Conservation (phyloP, 768 basidiomycete species). For the Russula vinacea region DNA sequence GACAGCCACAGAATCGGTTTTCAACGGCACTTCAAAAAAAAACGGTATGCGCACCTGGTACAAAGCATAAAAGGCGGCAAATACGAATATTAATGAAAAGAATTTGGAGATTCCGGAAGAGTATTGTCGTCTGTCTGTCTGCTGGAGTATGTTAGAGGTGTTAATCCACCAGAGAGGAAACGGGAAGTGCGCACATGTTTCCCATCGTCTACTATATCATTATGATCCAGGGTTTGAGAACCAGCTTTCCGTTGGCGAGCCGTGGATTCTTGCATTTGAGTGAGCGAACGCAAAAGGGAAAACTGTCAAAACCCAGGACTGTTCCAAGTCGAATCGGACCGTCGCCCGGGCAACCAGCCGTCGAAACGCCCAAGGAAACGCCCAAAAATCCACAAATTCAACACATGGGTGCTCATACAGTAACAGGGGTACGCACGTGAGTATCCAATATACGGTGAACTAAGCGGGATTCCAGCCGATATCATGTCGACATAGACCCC, state of each 20-base stretch:
- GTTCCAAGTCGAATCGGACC: too few species aligned
- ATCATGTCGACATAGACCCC: too few species aligned
- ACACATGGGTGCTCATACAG: too few species aligned
- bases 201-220: background rate
- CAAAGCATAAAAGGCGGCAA: conserved; percentile 9
- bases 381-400: too few species aligned
- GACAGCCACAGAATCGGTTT: background rate
- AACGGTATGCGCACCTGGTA: conserved; percentile 13
- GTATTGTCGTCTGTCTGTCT: background rate
- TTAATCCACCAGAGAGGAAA: background rate
- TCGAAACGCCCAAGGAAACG: too few species aligned
- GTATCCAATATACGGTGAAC: too few species aligned
- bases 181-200: conserved; percentile 11
- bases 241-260: conserved; percentile 12
- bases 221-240: background rate
- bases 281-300: background rate
- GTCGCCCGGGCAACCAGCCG: background rate
- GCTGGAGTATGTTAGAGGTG: background rate
- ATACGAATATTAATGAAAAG: background rate
- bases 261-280: conserved; percentile 6
- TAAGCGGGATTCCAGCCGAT: too few species aligned
- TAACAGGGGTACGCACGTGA: too few species aligned
- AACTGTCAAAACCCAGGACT: too few species aligned
- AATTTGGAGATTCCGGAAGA: conserved; percentile 2
- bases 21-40: background rate